A percentile compares a stretch with the other conserved stretches of the same genome.
phyloP scores from a whole-genome alignment of 306 rosid genomes.

The Canavalia ensiformis region DNA sequence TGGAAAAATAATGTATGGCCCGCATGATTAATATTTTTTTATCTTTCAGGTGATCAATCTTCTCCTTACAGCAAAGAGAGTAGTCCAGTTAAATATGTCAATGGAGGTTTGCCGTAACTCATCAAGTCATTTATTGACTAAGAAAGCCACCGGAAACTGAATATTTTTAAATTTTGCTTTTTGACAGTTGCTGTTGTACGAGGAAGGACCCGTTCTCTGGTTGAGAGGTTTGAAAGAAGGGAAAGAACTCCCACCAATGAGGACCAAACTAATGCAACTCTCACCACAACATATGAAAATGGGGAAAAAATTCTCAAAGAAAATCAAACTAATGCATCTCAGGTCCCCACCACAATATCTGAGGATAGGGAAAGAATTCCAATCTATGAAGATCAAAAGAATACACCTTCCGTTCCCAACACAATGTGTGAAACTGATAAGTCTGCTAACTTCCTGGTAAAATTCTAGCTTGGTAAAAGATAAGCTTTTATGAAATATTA shows the following conservation, averaged over 20 bases:
- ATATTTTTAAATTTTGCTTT: slow-evolving; percentile 43
- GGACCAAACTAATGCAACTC: slow-evolving; percentile 52
- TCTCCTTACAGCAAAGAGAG: slow-evolving; percentile 51
- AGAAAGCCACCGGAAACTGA: slow-evolving; percentile 36
- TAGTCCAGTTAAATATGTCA: slow-evolving; percentile 70
- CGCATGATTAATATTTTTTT: slow-evolving; percentile 15
- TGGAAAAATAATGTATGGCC: neutral
- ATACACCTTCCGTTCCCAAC: slow-evolving; percentile 6
- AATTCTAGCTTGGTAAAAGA: slow-evolving; percentile 20
- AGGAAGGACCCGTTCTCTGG: slow-evolving; percentile 87
- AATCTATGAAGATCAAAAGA: slow-evolving; percentile 32
- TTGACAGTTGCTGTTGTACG: slow-evolving; percentile 72
- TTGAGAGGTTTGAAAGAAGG: slow-evolving; percentile 86
- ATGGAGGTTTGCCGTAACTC: slow-evolving; percentile 69
- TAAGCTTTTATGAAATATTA: slow-evolving; percentile 14
- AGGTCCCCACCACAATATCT: neutral
- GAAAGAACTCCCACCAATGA: slow-evolving; percentile 56
- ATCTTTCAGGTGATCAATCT: slow-evolving; percentile 62
- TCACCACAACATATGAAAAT: slow-evolving; percentile 32
- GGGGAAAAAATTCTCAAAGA: slow-evolving; percentile 49
- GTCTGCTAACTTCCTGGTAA: slow-evolving; percentile 53
- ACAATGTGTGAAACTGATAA: slow-evolving; percentile 18
- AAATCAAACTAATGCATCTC: slow-evolving; percentile 41
- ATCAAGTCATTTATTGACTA: slow-evolving; percentile 38
- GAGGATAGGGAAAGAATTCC: slow-evolving; percentile 22